Evolutionary conservation across 2,329 filamentous ascomycete genomes (phyloP), one percentile per base, ranked within the genome.

Genomic region (Botryotinia convoluta): DNA sequence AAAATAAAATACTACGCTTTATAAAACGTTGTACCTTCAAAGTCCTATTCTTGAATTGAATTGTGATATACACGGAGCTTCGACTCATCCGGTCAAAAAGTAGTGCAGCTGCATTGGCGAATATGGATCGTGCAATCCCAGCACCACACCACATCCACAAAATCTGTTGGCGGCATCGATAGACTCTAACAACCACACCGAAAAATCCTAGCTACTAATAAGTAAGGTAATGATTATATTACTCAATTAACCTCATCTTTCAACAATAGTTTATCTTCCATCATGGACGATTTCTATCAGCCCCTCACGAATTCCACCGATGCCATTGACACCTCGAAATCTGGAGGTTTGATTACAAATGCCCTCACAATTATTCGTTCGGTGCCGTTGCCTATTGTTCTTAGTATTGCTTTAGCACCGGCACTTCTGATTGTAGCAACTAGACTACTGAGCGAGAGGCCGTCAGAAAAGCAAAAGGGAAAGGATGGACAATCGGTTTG

Each of bases 401-500:
- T 77, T 18, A 76, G 77, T 9, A 51, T 77, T 7, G 44, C 78
- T 44, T 59, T 79, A 18, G 73, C 75, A 22, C 75, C 76, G 45
- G n/a, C 77, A 35, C 37, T 76, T 14, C 69, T 79, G 12, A 54
- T 75, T 9, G 63, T 79, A 73, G 72, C 76, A 35, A 79, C 79
- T 48, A 73, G 78, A 44, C 71, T 79, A n/a, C 14, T 79, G 18
- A 79, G 77, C 51, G 75, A 42, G 67, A 74, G 16, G n/a, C 70
- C 29, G 64, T 72, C 71, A 26, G 69, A 54, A 26, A 75, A 12
- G 29, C 54, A 29, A 48, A 65, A 68, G 60, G 72, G 37, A 51
- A 72, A 35, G 22, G 70, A 76, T 57, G 75, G 69, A n/a, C 74
- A 71, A 76, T 81, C 81, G 71, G 83, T 87, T 74, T 85, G 85